Evolutionary conservation across 768 basidiomycete species (phyloP).

Genomic region (Hygrocybe punicea): DNA sequence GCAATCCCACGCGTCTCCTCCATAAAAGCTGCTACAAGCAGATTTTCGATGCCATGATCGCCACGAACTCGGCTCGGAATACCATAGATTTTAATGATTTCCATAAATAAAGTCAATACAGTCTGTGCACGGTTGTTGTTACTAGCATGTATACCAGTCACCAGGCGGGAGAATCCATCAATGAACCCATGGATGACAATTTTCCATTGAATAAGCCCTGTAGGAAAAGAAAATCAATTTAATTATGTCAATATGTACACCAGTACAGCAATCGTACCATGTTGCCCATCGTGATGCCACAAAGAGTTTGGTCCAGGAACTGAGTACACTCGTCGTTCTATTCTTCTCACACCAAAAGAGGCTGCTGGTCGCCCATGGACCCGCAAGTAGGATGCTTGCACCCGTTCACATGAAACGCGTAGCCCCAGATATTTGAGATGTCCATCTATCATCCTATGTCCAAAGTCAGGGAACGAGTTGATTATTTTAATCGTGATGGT

Average conservation of each 20-base stretch:
- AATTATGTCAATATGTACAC: background rate
- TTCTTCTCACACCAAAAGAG: constrained; percentile 23
- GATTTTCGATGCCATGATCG: constrained; percentile 35
- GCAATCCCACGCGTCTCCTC: constrained; percentile 20
- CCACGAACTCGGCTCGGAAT: constrained; percentile 32
- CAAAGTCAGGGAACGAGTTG: constrained; percentile 24
- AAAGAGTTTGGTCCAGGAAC: constrained; percentile 38
- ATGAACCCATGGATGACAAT: constrained; percentile 43
- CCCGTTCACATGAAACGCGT: constrained; percentile 15
- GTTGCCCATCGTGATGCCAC: constrained; percentile 40
- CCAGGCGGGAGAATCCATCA: constrained; percentile 39
- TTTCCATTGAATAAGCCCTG: constrained; percentile 36
- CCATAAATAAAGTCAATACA: constrained; percentile 36
- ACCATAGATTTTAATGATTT: constrained; percentile 4
- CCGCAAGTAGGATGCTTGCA: constrained; percentile 16
- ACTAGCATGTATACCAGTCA: constrained; percentile 34
- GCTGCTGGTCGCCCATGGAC: constrained; percentile 20
- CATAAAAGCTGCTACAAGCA: constrained; percentile 31
- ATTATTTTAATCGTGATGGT: constrained; percentile 16
- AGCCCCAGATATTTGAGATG: constrained; percentile 20
- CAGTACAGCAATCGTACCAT: constrained; percentile 25
- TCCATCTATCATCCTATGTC: constrained; percentile 24
- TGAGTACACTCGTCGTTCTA: constrained; percentile 26
- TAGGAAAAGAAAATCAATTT: constrained; percentile 7
- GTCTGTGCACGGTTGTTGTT: constrained; percentile 42